Evolutionary conservation across 176 grass and related monocot species (phyloP).

Genomic region (Hordeum marinum): DNA sequence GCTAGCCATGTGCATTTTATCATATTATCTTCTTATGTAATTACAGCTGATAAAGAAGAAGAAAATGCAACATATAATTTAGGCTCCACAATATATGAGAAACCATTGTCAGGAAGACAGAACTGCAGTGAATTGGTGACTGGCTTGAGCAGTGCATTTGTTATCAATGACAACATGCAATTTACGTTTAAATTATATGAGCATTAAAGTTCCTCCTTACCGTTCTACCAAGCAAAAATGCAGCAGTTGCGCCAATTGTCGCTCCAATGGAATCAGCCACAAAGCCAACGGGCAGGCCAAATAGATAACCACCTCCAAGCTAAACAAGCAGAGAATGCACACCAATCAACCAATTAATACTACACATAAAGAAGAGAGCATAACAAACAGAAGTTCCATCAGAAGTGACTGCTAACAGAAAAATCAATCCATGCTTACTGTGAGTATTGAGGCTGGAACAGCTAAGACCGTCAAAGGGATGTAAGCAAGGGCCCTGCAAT

Average conservation of each 20-base stretch:
- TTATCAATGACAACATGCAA: background rate
- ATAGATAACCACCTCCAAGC: constrained; percentile 99
- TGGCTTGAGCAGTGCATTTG: background rate
- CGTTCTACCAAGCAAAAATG: constrained; percentile 99
- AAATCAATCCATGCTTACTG: constrained; percentile 39
- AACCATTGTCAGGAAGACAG: background rate
- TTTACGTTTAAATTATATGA: background rate
- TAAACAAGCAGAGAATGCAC: constrained; percentile 36
- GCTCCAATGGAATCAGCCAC: constrained; percentile 95
- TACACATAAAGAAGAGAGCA: background rate
- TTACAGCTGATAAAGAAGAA: background rate
- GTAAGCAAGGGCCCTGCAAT: constrained; percentile 85
- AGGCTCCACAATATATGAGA: background rate
- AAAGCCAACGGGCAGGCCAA: constrained; percentile 91
- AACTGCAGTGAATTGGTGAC: background rate
- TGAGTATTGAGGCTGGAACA: constrained; percentile 96
- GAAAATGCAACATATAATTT: background rate
- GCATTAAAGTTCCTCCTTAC: constrained; percentile 32
- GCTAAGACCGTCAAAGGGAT: constrained; percentile 90
- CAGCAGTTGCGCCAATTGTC: constrained; percentile 93
- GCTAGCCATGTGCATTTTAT: background rate
- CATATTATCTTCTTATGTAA: background rate
- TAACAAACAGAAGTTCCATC: background rate
- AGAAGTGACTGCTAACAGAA: background rate
- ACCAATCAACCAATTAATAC: background rate